Evolutionary conservation across 352 stramenopile genomes (phyloP).

Genomic region (Phytophthora pseudosyringae): DNA sequence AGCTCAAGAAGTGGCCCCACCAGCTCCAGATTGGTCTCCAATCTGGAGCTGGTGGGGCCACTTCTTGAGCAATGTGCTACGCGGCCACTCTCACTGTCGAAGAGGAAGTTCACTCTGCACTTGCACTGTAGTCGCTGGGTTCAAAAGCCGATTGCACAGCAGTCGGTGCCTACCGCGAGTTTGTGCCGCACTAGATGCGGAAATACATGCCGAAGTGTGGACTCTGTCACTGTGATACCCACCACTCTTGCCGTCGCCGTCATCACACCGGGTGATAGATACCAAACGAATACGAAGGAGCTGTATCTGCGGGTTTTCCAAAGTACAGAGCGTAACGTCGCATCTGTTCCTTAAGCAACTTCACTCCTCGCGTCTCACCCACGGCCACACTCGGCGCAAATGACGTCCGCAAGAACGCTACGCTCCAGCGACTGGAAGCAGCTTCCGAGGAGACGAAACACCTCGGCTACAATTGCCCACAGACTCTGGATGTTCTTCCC

Average conservation of each 20-base stretch:
- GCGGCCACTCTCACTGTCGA: slow-evolving; percentile 6
- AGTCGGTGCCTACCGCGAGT: no score
- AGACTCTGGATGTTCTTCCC: no score
- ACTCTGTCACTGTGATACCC: slow-evolving; percentile 2
- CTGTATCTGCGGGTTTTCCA: background rate
- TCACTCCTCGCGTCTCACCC: background rate
- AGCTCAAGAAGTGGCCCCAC: background rate
- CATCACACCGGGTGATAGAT: background rate
- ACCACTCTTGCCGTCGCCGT: background rate
- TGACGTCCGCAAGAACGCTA: background rate
- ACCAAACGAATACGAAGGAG: slow-evolving; percentile 1
- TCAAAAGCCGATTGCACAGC: background rate
- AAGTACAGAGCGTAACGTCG: slow-evolving; percentile 2
- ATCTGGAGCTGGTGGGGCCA: no score
- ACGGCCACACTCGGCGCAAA: slow-evolving; percentile 1
- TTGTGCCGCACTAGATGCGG: background rate
- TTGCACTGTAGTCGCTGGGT: background rate
- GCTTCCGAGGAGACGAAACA: no score
- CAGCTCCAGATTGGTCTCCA: slow-evolving; percentile 3
- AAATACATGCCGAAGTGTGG: slow-evolving; percentile 2
- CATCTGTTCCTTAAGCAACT: background rate
- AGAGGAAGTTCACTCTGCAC: slow-evolving; percentile 6
- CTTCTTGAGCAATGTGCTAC: slow-evolving; percentile 3
- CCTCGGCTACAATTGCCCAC: no score
- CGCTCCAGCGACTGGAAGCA: background rate